phyloP scores from a whole-genome alignment of 345 rosid species.

The Theobroma cacao region DNA sequence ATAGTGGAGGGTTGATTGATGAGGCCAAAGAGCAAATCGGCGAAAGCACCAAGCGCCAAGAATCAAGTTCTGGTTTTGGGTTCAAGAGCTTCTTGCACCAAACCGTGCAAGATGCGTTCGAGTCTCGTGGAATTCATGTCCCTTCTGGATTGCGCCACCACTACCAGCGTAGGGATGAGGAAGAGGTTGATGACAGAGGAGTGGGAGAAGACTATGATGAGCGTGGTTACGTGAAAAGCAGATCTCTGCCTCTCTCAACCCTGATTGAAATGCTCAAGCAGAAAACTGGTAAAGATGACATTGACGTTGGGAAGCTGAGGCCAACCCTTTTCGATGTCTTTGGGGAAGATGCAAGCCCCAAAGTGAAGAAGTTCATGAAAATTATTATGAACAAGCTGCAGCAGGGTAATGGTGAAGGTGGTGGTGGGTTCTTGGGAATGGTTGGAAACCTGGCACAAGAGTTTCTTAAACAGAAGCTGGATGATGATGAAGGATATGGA shows the following conservation, averaged over 20 bases:
- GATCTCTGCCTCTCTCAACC: conserved; percentile 79
- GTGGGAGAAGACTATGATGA: conserved; percentile 38
- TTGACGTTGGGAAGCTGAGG: conserved; percentile 78
- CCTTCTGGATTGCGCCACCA: conserved; percentile 46
- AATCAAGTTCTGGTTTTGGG: conserved; percentile 38
- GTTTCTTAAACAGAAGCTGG: conserved; percentile 77
- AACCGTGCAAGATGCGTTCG: conserved; percentile 47
- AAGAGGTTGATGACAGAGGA: conserved; percentile 35
- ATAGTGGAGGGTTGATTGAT: conserved; percentile 93
- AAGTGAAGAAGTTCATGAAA: conserved; percentile 96
- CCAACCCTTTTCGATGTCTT: conserved; percentile 79
- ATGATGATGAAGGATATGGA: conserved; percentile 58
- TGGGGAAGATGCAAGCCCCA: conserved; percentile 89
- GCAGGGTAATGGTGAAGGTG: conserved; percentile 32
- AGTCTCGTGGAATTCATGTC: conserved; percentile 59
- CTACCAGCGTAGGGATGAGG: conserved; percentile 27
- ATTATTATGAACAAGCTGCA: conserved; percentile 62
- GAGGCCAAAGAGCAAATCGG: conserved; percentile 96
- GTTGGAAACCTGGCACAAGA: conserved; percentile 83
- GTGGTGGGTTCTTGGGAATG: conserved; percentile 76
- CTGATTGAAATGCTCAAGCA: conserved; percentile 83
- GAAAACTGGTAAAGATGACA: conserved; percentile 76
- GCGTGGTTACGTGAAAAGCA: conserved; percentile 46
- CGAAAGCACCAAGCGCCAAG: conserved; percentile 63
- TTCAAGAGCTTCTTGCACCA: conserved; percentile 50